These are phyloP conservation scores for Epicoccum sorghinum DNA, from an alignment of 2,329 filamentous ascomycete species.

Conservation along the genomic window DNA sequence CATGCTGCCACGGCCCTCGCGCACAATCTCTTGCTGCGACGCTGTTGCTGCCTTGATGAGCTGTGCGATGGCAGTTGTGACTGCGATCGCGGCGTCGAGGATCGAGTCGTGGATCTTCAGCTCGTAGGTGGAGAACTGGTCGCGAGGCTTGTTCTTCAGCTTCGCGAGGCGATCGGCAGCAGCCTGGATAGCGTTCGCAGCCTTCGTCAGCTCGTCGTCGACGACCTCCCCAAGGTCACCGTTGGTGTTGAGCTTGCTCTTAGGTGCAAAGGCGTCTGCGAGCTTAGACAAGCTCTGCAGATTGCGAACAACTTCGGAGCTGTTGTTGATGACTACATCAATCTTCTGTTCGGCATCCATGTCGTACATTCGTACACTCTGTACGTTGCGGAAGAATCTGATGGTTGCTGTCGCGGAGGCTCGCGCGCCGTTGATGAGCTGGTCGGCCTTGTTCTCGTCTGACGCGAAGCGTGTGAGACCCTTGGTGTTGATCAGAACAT, in stretches of 20 bases:
- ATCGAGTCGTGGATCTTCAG: constrained; percentile 96
- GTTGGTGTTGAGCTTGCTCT: constrained; percentile 79
- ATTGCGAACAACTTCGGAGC: constrained; percentile 93
- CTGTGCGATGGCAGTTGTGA: constrained; percentile 91
- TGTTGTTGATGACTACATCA: constrained; percentile 95
- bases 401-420: constrained; percentile 86
- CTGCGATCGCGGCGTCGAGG: constrained; percentile 87
- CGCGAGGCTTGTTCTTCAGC: constrained; percentile 93
- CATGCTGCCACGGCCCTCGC: constrained; percentile 84
- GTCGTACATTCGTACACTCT: constrained; percentile 91
- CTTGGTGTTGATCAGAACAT: constrained; percentile 96
- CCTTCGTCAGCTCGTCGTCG: constrained; percentile 88
- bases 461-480: constrained; percentile 90
- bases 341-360: constrained; percentile 92
- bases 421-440: constrained; percentile 80
- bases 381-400: constrained; percentile 91
- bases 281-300: constrained; percentile 92
- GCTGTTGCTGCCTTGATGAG: constrained; percentile 93
- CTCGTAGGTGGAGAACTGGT: constrained; percentile 95
- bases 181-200: constrained; percentile 92
- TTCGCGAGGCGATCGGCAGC: constrained; percentile 88
- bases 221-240: constrained; percentile 94
- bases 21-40: constrained; percentile 95
- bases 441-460: constrained; percentile 92
- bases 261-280: constrained; percentile 88